Conservation (phyloP, 1,284 basidiomycete genomes). For the Ceratobasidium sp. region DNA sequence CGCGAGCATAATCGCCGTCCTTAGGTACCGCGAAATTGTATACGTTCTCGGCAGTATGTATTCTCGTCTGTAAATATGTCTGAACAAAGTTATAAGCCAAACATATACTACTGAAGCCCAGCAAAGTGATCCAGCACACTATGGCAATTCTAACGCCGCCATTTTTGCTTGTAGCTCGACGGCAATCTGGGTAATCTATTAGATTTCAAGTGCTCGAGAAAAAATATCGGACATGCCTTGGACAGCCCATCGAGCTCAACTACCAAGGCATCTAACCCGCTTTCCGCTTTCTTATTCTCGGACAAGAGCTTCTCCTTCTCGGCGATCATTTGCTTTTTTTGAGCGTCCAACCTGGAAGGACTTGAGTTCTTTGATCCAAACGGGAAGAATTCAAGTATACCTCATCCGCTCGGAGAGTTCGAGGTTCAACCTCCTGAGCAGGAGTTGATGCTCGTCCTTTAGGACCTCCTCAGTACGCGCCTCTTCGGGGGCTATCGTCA, state of each 20-base stretch:
- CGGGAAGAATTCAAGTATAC: slow-evolving; percentile 58
- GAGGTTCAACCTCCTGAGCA: slow-evolving; percentile 84
- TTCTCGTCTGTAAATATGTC: slow-evolving; percentile 44
- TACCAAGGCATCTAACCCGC: slow-evolving; percentile 80
- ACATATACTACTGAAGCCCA: background rate
- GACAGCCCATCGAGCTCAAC: slow-evolving; percentile 77
- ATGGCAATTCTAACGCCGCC: slow-evolving; percentile 48
- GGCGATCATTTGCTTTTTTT: slow-evolving; percentile 71
- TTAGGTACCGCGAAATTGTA: slow-evolving; percentile 32
- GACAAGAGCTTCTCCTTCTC: slow-evolving; percentile 81
- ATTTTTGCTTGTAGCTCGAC: slow-evolving; percentile 48
- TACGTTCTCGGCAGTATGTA: slow-evolving; percentile 44
- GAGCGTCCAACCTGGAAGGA: slow-evolving; percentile 71
- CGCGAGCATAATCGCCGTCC: background rate
- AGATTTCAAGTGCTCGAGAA: background rate
- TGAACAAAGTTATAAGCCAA: slow-evolving; percentile 15
- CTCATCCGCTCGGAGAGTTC: slow-evolving; percentile 85
- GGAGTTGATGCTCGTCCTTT: slow-evolving; percentile 78
- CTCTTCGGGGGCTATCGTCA: slow-evolving; percentile 74
- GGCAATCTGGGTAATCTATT: slow-evolving; percentile 38
- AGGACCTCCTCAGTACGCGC: slow-evolving; percentile 72
- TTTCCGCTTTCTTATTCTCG: slow-evolving; percentile 74
- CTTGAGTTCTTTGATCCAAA: slow-evolving; percentile 17
- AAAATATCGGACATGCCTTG: slow-evolving; percentile 61
- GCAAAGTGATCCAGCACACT: background rate